phyloP scores from a whole-genome alignment of 306 rosid species.

The Quercus aquifolioides region DNA sequence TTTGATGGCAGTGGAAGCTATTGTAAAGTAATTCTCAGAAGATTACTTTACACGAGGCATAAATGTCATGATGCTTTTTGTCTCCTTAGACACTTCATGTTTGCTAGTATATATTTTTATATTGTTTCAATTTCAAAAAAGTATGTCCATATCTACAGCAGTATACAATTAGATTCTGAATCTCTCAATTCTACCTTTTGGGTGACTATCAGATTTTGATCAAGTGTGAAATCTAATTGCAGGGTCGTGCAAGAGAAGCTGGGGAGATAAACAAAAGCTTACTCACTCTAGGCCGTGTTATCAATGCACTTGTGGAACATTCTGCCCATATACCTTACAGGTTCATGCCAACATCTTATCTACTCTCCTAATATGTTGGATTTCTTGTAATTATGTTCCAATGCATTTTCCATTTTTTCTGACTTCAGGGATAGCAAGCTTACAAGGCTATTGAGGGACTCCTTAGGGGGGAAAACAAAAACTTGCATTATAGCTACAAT shows the following conservation, averaged over 20 bases:
- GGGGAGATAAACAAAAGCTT: conserved; percentile 99
- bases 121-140: not conserved
- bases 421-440: conserved; percentile 87
- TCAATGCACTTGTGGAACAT: conserved; percentile 95
- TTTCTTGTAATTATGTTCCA: conserved; percentile 1
- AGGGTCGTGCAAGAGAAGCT: conserved; percentile 99
- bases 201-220: not conserved
- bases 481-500: conserved; percentile 94
- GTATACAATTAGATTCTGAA: not conserved
- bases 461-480: conserved; percentile 97
- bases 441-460: conserved; percentile 87
- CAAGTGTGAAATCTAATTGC: conserved; percentile 19
- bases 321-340: conserved; percentile 91
- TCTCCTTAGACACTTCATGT: not conserved
- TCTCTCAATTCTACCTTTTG: not conserved
- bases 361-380: not conserved
- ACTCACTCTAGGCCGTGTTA: conserved; percentile 94
- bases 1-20: not conserved
- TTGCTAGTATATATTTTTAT: not conserved
- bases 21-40: not conserved
- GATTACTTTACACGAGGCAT: not conserved
- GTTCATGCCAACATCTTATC: conserved; percentile 29
- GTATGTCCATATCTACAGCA: not conserved
- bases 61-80: not conserved
- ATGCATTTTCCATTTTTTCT: conserved; percentile 20